Base-by-base conservation (phyloP, 257 asterid species). In the Plantago major region DNA sequence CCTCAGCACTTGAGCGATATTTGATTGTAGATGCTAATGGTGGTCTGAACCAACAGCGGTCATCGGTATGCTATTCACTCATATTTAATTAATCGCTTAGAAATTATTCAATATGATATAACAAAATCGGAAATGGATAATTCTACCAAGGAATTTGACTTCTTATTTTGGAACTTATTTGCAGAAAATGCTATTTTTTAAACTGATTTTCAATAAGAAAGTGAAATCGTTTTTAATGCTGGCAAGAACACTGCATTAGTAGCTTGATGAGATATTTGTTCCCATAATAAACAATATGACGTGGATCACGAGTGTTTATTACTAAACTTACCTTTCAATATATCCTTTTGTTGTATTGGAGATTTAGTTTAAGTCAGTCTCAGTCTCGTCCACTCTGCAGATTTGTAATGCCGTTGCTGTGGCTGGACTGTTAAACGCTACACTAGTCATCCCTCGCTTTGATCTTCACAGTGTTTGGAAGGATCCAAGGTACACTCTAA, bases 381-480 rank as follows among this genome's bases (percentile, higher is more conserved):
- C n/a, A n/a, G n/a, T n/a, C n/a, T n/a, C n/a, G n/a, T n/a, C 26
- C 1, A 22, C 26, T 63, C 61, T 78, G 69, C 76, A 86, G 95
- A 90, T 87, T 45, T 90, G 97, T 80, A 90, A 83, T 71, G 95
- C 97, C 59, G 97, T 87, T 58, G 97, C 95, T 53, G 73, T 90
- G 70, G 95, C 97, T 70, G 92, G 83, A 62, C 74, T 84, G 58
- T 72, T 90, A 66, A 87, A 83, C 58, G 95, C 95, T 33, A 79
- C 97, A 15, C 81, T 90, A 3, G 87, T 90, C 60, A 87, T 90
- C 64, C 97, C 97, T 66, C 79, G 71, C 45, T 80, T 90, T 56
- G 94, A 87, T 72, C 72, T 79, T 61, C 90, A 89, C 72, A 90
- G 74, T 65, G 84, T 90, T 58, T 90, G 97, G 97, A 81, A 70